A percentile compares a stretch with the other conserved stretches of the same genome.
phyloP scores from a whole-genome alignment of 2,329 filamentous ascomycete genomes.

The Lachnellula arida region DNA sequence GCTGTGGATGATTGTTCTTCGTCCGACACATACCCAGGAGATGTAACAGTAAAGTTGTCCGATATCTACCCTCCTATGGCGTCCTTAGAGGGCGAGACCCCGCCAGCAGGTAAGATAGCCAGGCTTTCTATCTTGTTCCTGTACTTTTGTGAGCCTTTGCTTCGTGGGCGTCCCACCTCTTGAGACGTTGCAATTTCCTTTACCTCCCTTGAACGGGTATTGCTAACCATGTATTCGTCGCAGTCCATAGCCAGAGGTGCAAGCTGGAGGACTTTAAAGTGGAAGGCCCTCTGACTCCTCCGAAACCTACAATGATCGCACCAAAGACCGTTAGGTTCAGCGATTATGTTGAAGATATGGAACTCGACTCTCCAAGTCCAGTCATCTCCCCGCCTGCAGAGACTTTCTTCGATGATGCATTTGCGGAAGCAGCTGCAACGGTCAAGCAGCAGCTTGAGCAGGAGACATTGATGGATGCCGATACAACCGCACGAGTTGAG shows the following conservation, averaged over 20 bases:
- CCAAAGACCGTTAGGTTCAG: constrained; percentile 26
- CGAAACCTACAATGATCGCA: constrained; percentile 4
- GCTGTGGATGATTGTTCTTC: background rate
- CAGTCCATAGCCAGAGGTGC: background rate
- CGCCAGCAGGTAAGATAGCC: background rate
- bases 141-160: too few relatives aligned
- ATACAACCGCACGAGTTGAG: constrained; percentile 41
- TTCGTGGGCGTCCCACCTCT: too few relatives aligned
- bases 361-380: constrained; percentile 8
- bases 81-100: constrained; percentile 8
- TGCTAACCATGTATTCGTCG: background rate
- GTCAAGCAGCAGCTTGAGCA: constrained; percentile 26
- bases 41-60: constrained; percentile 58
- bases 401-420: constrained; percentile 25
- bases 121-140: too few relatives aligned
- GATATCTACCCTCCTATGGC: constrained; percentile 47
- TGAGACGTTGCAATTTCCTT: too few relatives aligned
- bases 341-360: constrained; percentile 23
- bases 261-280: constrained; percentile 25
- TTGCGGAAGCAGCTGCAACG: constrained; percentile 16
- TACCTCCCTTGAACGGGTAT: too few relatives aligned
- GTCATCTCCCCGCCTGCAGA: constrained; percentile 5
- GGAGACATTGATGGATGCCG: constrained; percentile 29
- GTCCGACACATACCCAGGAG: constrained; percentile 28
- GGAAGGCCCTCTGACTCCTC: constrained; percentile 29